Evolutionary conservation across 768 basidiomycete species (phyloP).

Genomic region (Hydnomerulius pinastri): DNA sequence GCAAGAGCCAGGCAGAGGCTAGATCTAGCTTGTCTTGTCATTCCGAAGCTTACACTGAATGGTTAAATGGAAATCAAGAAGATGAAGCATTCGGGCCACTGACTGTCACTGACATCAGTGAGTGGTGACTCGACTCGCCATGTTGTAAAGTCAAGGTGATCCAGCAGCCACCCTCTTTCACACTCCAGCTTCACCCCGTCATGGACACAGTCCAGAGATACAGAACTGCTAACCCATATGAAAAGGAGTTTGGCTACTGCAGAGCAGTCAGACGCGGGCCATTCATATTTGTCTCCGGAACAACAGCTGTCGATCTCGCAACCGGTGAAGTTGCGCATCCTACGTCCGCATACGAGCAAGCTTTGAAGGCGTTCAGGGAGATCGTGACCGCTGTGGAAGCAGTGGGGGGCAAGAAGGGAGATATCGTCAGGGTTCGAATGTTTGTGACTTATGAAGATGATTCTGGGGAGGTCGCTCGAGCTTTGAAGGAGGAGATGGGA

Average conservation of each 20-base stretch:
- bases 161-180: not conserved
- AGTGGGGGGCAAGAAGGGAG: conserved; percentile 43
- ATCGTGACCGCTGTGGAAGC: conserved; percentile 45
- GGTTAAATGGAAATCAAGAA: too few relatives aligned
- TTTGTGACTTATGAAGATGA: conserved; percentile 48
- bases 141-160: not conserved
- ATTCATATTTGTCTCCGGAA: conserved; percentile 55
- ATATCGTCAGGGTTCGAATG: conserved; percentile 51
- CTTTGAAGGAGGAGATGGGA: conserved; percentile 45
- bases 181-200: too few relatives aligned
- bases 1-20: too few relatives aligned
- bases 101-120: too few relatives aligned
- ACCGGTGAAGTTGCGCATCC: conserved; percentile 44
- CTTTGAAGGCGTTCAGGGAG: conserved; percentile 44
- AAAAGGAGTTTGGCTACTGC: conserved; percentile 51
- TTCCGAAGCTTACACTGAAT: too few relatives aligned
- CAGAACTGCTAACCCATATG: conserved; percentile 50
- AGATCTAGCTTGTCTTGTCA: too few relatives aligned
- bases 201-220: conserved; percentile 15
- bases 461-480: conserved; percentile 32
- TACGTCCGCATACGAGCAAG: conserved; percentile 47
- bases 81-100: too few relatives aligned
- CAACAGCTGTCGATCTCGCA: conserved; percentile 46
- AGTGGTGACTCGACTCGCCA: too few relatives aligned
- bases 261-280: conserved; percentile 53